Evolutionary conservation across 2,329 filamentous ascomycete genomes (phyloP), one percentile per base, ranked within the genome.

Genomic region (Cladorrhinum sp.): DNA sequence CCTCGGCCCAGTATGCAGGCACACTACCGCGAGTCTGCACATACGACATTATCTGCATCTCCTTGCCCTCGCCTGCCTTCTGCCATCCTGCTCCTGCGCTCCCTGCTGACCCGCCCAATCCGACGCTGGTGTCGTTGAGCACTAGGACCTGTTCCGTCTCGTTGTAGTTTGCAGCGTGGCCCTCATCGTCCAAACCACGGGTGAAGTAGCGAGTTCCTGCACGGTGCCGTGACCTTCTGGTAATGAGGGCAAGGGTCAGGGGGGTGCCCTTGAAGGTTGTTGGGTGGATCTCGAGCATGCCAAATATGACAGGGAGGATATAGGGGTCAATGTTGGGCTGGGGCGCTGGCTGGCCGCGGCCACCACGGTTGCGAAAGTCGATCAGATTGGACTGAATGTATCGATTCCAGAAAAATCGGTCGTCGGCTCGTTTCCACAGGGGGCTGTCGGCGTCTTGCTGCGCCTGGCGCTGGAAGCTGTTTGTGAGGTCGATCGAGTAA

Each of bases 341-440:
- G 24, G 88, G 81, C 0, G 87, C 88, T 23, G 81, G 80, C 57
- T 89, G 84, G 58, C 85, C 83, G 64, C 89, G 78, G 45, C 82
- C 83, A 50, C 85, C 85, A 36, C 71, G 76, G 41, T 81, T 85
- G 63, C 93, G 87, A 73, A 96, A 96, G 73, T 96, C 87, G 70
- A 98, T 96, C 61, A 99, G 77, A 70, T 97, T 92, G 7, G 90
- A 89, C 73, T 93, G 91, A 53, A 98, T 84, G 74, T 96, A 96
- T 65, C 89, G 88, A 77, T 99, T 99, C 92, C 93, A 99, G 81
- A 97, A 99, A 81, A 99, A 99, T 65, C 95, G 91, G 73, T 98
- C 93, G 75, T 99, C 95, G 65, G 93, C 89, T 67, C 92, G 83
- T 80, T 90, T 88, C 95, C 95, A 99, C 60, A 98, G 77, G 12